Evolutionary conservation across 257 asterid species (phyloP), one percentile per base, ranked within the genome.

Genomic region (Schizonepeta tenuifolia): DNA sequence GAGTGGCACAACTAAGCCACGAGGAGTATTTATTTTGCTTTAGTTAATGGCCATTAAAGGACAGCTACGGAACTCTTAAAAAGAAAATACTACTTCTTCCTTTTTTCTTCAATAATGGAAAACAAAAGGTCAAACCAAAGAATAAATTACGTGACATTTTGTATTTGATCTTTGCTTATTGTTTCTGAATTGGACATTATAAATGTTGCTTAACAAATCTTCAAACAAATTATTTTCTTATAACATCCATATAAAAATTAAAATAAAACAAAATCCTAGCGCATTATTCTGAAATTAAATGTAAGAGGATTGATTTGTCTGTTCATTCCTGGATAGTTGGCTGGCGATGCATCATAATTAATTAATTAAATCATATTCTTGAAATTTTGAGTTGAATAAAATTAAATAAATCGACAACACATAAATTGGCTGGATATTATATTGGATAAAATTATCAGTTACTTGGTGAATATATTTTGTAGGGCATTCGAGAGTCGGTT

Each of bases 1-100:
- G 38, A 74, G 73, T 74, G 79, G 65, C 47, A 59, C 79, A 75
- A 59, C 75, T 61, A 67, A 59, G 79, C 75, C 79, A 75, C 79
- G 79, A 59, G 49, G 65, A 50, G 62, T 46, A 59, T 15, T 65
- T 15, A 40, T 38, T 43, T 65, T 41, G 65, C 22, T 18, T 24
- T 51, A 36, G 64, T 35, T 72, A 35, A 60, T 33, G 20, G 3
- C 9, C 60, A 33, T 59, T 49, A 28, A 33, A 72, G 53, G 62
- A 72, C 64, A 62, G 35, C 46, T 62, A 54, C 46, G 9, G 2
- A 38, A 13, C 3, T 47, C 7, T 6, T 5, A 1, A 47, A 15
- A 6, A 47, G 5, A n/a, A 4, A 46, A 5, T 46, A 46, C 7
- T 46, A 46, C 51, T 46, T 13, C 14, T 31, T 33, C 24, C 66